Base-by-base conservation (phyloP, 1,139 yeast species). In the Pichia cactophila region DNA sequence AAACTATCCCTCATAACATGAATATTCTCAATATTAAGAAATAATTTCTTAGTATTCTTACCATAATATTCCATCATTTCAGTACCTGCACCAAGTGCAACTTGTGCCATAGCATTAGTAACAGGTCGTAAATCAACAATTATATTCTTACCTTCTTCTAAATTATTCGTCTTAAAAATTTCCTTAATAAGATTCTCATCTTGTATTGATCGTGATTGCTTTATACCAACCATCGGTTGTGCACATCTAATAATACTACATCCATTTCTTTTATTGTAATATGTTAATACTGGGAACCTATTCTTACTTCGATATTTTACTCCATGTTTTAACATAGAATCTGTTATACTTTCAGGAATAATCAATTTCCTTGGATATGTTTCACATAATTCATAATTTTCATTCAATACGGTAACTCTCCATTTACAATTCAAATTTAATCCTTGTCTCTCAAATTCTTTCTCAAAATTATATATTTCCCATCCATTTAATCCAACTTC, bases 41-140 rank as follows among this genome's bases (percentile, higher is more conserved):
- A 92, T 26, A 87, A 75, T 62, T 89, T 85, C 28, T 45, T 41
- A 16, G 43, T 46, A 49, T 78, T 73, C 38, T 81, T 79, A 4
- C 68, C 68, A 50, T 81, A 75, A 67, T 92, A 90, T 54, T 90
- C 97, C 74, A 89, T 86, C 57, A 79, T 84, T 62, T 92, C 98
- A 0, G 97, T 85, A 0, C 98, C 98, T 6, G 97, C 98, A 7
- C 98, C 98, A 29, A 92, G 69, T 0, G 97, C 97, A 50, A 89
- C 88, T 62, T 92, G 98, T 0, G 97, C 98, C 80, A 89, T 80
- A 11, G 98, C 97, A 66, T 92, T 92, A 0, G 97, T 85, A 12
- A 89, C 67, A 0, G 98, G 98, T 50, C 98, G 72, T 28, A 95
- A 85, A 68, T 92, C 98, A 2, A 89, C 92, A 39, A 92, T 81